These are phyloP conservation scores for Quercus robur DNA, from an alignment of 306 rosid species.

Conservation along the genomic window DNA sequence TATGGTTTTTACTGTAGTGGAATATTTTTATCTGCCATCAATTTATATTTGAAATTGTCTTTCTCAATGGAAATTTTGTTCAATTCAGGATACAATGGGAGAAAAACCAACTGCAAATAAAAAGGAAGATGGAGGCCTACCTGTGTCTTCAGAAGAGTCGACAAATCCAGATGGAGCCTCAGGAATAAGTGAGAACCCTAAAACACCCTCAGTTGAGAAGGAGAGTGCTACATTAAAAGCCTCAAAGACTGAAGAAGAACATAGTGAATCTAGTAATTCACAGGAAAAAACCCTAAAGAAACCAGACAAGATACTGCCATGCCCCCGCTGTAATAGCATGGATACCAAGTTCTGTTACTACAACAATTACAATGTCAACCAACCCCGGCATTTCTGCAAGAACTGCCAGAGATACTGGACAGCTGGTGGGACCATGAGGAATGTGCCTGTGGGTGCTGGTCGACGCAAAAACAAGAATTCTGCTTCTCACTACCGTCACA, in stretches of 20 bases:
- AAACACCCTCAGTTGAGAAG: slow-evolving; percentile 45
- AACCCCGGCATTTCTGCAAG: slow-evolving; percentile 92
- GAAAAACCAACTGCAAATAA: slow-evolving; percentile 38
- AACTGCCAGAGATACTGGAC: slow-evolving; percentile 96
- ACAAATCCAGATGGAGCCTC: slow-evolving; percentile 45
- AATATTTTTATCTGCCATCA: background rate
- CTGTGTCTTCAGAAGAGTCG: slow-evolving; percentile 34
- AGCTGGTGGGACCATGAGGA: slow-evolving; percentile 85
- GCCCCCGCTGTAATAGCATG: slow-evolving; percentile 88
- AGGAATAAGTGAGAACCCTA: slow-evolving; percentile 39
- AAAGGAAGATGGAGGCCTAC: slow-evolving; percentile 33
- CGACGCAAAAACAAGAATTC: slow-evolving; percentile 81
- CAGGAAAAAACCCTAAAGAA: slow-evolving; percentile 56
- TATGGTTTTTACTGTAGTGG: background rate
- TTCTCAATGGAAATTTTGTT: slow-evolving; percentile 26
- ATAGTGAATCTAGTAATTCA: slow-evolving; percentile 42
- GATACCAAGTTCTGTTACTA: slow-evolving; percentile 89
- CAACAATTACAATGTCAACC: slow-evolving; percentile 82
- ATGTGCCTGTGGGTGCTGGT: slow-evolving; percentile 83
- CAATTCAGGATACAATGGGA: slow-evolving; percentile 44
- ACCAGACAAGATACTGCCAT: slow-evolving; percentile 71
- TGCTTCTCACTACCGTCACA: slow-evolving; percentile 42
- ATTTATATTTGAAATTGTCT: background rate
- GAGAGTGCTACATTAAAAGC: slow-evolving; percentile 41
- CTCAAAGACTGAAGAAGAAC: slow-evolving; percentile 41